These are phyloP conservation scores for Boletus sp. DNA, from an alignment of 1,284 basidiomycete species.

Conservation along the genomic window DNA sequence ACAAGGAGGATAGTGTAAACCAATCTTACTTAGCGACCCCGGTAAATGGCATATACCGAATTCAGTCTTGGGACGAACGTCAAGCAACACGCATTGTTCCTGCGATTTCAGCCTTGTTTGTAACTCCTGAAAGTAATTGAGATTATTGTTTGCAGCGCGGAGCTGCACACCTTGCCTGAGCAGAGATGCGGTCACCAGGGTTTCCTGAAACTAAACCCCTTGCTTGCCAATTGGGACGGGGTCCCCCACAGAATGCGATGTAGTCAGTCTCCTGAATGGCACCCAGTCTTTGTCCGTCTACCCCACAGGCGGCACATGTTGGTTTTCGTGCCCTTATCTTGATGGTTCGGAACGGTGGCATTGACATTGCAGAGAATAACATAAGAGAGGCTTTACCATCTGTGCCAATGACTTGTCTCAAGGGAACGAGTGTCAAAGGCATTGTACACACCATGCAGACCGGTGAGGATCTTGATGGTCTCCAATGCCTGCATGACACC, in stretches of 20 bases:
- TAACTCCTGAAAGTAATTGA: slow-evolving; percentile 13
- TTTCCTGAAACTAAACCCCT: slow-evolving; percentile 46
- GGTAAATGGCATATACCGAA: slow-evolving; percentile 86
- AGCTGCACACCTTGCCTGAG: slow-evolving; percentile 40
- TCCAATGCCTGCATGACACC: slow-evolving; percentile 92
- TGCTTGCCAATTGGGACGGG: slow-evolving; percentile 59
- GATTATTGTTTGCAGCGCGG: not conserved
- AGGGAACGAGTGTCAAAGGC: not conserved
- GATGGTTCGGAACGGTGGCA: slow-evolving; percentile 78
- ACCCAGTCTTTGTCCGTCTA: slow-evolving; percentile 42
- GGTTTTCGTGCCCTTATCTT: slow-evolving; percentile 70
- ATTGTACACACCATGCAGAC: slow-evolving; percentile 59
- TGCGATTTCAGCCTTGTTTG: slow-evolving; percentile 44
- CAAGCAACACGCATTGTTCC: slow-evolving; percentile 56
- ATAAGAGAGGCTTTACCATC: slow-evolving; percentile 64
- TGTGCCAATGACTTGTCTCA: slow-evolving; percentile 26
- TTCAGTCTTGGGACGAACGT: slow-evolving; percentile 81
- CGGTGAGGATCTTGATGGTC: slow-evolving; percentile 79
- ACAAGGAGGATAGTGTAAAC: not conserved
- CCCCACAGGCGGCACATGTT: slow-evolving; percentile 64
- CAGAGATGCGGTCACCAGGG: slow-evolving; percentile 45
- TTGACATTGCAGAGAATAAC: slow-evolving; percentile 69
- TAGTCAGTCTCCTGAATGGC: slow-evolving; percentile 63
- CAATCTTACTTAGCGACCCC: slow-evolving; percentile 67
- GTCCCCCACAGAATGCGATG: slow-evolving; percentile 75